These are phyloP conservation scores for Diaporthe australafricana DNA, from an alignment of 2,329 filamentous ascomycete species.

Conservation along the genomic window DNA sequence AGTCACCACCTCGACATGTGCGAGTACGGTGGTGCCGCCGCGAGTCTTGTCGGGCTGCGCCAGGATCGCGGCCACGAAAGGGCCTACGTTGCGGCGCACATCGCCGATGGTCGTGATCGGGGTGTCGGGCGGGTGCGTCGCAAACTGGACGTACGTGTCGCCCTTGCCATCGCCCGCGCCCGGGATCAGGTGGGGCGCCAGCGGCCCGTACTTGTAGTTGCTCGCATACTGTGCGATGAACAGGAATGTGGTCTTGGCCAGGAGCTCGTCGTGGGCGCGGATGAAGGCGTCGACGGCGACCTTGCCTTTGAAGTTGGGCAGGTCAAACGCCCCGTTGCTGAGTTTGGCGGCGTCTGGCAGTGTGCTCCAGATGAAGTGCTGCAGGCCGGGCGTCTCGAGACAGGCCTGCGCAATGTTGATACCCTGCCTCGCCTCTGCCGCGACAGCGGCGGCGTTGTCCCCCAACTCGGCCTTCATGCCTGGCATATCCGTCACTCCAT, in stretches of 20 bases:
- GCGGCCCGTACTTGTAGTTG: slow-evolving; percentile 1
- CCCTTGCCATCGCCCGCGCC: slow-evolving; percentile 31
- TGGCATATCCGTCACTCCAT: slow-evolving; percentile 45
- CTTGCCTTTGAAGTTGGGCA: slow-evolving; percentile 55
- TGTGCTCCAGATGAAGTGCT: slow-evolving; percentile 59
- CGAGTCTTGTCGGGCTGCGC: slow-evolving; percentile 45
- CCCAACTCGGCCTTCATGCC: not conserved
- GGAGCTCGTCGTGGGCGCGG: slow-evolving; percentile 45
- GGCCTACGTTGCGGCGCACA: slow-evolving; percentile 46
- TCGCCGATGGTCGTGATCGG: slow-evolving; percentile 48
- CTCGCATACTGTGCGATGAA: slow-evolving; percentile 41
- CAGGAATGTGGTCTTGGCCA: slow-evolving; percentile 52
- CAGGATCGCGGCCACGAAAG: slow-evolving; percentile 48
- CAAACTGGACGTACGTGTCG: slow-evolving; percentile 46
- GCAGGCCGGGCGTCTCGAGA: slow-evolving; percentile 46
- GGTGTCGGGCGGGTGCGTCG: slow-evolving; percentile 41
- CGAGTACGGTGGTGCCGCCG: slow-evolving; percentile 46
- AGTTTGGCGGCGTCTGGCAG: slow-evolving; percentile 47
- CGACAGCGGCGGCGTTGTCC: slow-evolving; percentile 25
- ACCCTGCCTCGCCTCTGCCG: slow-evolving; percentile 52
- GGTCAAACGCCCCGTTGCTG: slow-evolving; percentile 44
- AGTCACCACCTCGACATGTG: slow-evolving; percentile 41
- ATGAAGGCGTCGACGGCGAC: slow-evolving; percentile 52
- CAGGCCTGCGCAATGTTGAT: slow-evolving; percentile 55
- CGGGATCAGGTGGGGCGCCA: slow-evolving; percentile 38